Evolutionary conservation across 2,329 filamentous ascomycete species (phyloP).

Genomic region (Rhexocercosporidium sp.): DNA sequence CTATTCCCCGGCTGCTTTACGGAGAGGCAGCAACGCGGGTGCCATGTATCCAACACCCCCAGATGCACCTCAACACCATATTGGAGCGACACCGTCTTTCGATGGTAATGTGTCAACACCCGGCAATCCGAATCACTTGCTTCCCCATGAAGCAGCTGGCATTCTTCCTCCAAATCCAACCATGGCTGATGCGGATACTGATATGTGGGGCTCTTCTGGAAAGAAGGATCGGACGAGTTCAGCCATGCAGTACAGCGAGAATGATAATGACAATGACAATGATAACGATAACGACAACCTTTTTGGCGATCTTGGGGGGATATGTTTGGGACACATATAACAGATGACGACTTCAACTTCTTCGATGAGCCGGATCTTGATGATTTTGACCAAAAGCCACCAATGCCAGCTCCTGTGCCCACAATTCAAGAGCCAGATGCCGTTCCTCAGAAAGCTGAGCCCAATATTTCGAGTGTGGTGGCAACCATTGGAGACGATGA

Average conservation of each 20-base stretch:
- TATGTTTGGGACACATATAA: slow-evolving; percentile 73
- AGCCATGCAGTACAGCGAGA: slow-evolving; percentile 35
- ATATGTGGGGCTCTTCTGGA: slow-evolving; percentile 36
- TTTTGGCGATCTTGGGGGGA: slow-evolving; percentile 74
- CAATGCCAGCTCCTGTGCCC: slow-evolving; percentile 16
- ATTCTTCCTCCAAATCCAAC: slow-evolving; percentile 25
- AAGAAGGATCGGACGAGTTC: slow-evolving; percentile 34
- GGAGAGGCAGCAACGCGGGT: slow-evolving; percentile 55
- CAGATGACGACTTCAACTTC: slow-evolving; percentile 83
- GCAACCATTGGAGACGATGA: neutral
- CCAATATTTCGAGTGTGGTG: neutral
- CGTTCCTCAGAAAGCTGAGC: neutral
- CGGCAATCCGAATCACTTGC: slow-evolving; percentile 45
- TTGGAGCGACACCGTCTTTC: slow-evolving; percentile 60
- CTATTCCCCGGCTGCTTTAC: slow-evolving; percentile 57
- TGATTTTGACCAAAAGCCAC: slow-evolving; percentile 32
- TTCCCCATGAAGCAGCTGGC: slow-evolving; percentile 48
- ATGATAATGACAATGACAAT: slow-evolving; percentile 47
- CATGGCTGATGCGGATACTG: slow-evolving; percentile 32
- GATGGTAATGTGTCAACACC: slow-evolving; percentile 63
- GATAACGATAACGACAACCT: slow-evolving; percentile 48
- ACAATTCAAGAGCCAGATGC: slow-evolving; percentile 9
- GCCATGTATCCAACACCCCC: slow-evolving; percentile 76
- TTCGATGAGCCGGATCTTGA: slow-evolving; percentile 66
- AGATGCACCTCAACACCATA: slow-evolving; percentile 62